Evolutionary conservation across 441 rosid genomes (phyloP), one percentile per base, ranked within the genome.

Genomic region (Adansonia gregorii): DNA sequence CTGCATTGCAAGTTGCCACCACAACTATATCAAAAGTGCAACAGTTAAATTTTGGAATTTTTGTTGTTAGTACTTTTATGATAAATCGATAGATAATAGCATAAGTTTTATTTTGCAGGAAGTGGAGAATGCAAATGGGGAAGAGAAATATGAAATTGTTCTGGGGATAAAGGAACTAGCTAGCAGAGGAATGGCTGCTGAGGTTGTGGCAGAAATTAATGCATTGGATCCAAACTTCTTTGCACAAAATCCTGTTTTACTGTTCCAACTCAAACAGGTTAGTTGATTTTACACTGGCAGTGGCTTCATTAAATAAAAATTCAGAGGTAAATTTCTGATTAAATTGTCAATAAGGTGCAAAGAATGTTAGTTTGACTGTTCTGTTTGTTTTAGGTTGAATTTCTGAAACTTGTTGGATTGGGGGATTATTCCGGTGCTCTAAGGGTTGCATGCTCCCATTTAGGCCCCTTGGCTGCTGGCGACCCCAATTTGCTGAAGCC

Each of bases 201-300:
- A 95, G 85, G 95, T 91, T 82, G 90, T 88, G 77, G 82, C 85
- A 70, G 97, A 92, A 88, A 84, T 93, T 82, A 93, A 81, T 81
- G 68, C 90, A 56, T 78, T 91, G 86, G 97, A 95, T 89, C 88
- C 95, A n/a, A 83, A 83, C 20, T 87, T 92, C 72, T 93, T 95
- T 83, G 64, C 63, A 20, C 90, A 95, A 83, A 91, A 95, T 81
- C 91, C 91, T 46, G 35, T 82, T 80, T 80, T 91, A 80, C 89
- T 88, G 70, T 93, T 95, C 85, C 97, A 89, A 78, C 91, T 95
- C 64, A 95, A 92, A 92, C 98, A 93, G 92, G 99, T 92, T 74
- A 85, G 54, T 71, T 35, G 51, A 59, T 66, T 58, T 22, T 14
- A 48, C 9, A 24, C 56, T 75, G 41, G 71, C 39, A 35, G 59